Percentiles rank a stretch among this genome's conserved stretches.
Conservation (phyloP, 495 filamentous ascomycete species). For the Aspergillus saccharolyticus region DNA sequence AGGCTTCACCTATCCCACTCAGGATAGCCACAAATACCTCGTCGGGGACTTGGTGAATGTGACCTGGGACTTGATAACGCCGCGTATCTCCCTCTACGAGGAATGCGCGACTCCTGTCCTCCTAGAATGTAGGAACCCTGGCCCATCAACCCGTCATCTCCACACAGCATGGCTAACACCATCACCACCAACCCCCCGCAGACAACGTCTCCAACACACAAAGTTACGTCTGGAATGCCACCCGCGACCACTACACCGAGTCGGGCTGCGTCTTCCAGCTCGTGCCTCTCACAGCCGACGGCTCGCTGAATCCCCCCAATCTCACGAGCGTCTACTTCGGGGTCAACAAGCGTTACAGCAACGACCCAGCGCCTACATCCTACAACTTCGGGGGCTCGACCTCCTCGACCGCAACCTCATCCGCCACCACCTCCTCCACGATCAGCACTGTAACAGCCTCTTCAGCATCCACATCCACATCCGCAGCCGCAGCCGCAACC, state of each 20-base stretch:
- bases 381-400: slow-evolving; percentile 11
- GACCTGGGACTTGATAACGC: slow-evolving; percentile 11
- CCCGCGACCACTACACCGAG: slow-evolving; percentile 12
- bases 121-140: neutral
- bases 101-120: neutral
- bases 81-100: slow-evolving; percentile 10
- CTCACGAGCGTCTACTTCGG: slow-evolving; percentile 13
- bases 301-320: slow-evolving; percentile 7
- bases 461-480: neutral
- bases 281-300: slow-evolving; percentile 1
- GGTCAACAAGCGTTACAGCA: slow-evolving; percentile 10
- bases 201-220: slow-evolving; percentile 9
- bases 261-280: slow-evolving; percentile 16
- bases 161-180: neutral
- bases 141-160: too few relatives aligned
- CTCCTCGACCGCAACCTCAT: neutral
- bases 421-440: neutral
- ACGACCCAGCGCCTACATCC: slow-evolving; percentile 13
- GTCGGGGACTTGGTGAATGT: slow-evolving; percentile 12
- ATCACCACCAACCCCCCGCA: neutral
- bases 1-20: slow-evolving; percentile 11
- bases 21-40: slow-evolving; percentile 2
- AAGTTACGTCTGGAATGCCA: slow-evolving; percentile 17
- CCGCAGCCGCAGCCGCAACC: neutral
- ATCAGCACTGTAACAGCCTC: neutral